These are phyloP conservation scores for Naganishia sp. DNA, from an alignment of 1,284 basidiomycete species.

Conservation along the genomic window DNA sequence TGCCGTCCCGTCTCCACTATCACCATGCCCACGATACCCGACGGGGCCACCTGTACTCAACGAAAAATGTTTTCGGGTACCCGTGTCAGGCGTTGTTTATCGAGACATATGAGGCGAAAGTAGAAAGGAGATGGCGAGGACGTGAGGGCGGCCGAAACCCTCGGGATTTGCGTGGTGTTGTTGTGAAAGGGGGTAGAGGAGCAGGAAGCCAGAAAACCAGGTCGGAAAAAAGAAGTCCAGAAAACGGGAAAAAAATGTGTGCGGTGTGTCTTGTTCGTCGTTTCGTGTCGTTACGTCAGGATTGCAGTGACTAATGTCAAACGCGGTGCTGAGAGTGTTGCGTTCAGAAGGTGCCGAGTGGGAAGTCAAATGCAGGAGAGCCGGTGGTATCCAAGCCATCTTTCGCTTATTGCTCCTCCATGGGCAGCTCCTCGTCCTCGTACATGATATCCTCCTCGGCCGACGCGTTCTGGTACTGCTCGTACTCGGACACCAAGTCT, in stretches of 20 bases:
- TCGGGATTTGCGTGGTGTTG: constrained; percentile 30
- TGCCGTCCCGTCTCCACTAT: constrained; percentile 14
- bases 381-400: background rate
- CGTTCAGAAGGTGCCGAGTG: background rate
- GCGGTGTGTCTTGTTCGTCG: constrained; percentile 21
- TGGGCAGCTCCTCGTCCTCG: constrained; percentile 45
- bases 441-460: constrained; percentile 55
- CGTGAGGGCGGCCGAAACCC: constrained; percentile 30
- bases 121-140: constrained; percentile 26
- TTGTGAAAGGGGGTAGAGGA: constrained; percentile 22
- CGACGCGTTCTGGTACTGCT: constrained; percentile 87
- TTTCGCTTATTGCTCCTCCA: constrained; percentile 31
- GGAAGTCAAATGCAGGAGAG: background rate
- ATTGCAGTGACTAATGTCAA: background rate
- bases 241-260: background rate
- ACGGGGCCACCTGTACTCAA: constrained; percentile 18
- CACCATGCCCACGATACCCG: constrained; percentile 6
- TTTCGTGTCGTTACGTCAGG: constrained; percentile 21
- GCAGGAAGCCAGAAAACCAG: background rate
- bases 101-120: background rate
- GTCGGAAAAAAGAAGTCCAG: background rate
- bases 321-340: constrained; percentile 17
- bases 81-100: constrained; percentile 1
- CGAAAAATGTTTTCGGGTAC: constrained; percentile 23
- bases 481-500: constrained; percentile 51